Conservation (phyloP, 176 grass and related monocot species). For the Melocanna baccifera region DNA sequence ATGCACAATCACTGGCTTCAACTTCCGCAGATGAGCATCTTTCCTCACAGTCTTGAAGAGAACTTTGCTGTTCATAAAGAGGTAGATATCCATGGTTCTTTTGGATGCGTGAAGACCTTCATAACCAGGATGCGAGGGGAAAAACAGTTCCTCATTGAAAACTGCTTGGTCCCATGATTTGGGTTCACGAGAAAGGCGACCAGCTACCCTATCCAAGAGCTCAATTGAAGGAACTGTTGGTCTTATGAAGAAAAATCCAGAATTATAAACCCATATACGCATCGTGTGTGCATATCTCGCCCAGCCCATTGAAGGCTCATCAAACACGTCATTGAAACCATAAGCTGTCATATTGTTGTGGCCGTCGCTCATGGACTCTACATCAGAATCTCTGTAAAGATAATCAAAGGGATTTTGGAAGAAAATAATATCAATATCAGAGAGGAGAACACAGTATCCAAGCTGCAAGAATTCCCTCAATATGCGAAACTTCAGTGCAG, state of each 20-base stretch:
- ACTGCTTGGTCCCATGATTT: constrained; percentile 96
- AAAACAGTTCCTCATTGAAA: constrained; percentile 93
- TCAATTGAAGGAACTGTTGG: constrained; percentile 84
- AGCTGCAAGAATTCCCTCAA: constrained; percentile 96
- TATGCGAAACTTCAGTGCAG: constrained; percentile 85
- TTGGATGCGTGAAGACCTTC: constrained; percentile 85
- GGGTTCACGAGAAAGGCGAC: constrained; percentile 56
- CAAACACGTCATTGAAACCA: constrained; percentile 94
- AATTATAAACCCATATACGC: constrained; percentile 98
- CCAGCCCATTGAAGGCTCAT: constrained; percentile 94
- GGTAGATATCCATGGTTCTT: constrained; percentile 96
- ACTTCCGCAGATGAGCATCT: constrained; percentile 52
- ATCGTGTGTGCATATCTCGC: constrained; percentile 98
- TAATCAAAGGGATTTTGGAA: constrained; percentile 90
- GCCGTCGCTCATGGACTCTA: constrained; percentile 98
- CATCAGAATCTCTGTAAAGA: constrained; percentile 87
- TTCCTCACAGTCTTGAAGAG: constrained; percentile 97
- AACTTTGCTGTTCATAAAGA: constrained; percentile 99
- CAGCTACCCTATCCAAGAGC: constrained; percentile 90
- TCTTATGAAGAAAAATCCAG: constrained; percentile 96
- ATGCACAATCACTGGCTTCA: constrained; percentile 96
- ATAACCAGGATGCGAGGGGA: constrained; percentile 77
- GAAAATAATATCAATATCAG: constrained; percentile 93
- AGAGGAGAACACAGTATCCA: constrained; percentile 88
- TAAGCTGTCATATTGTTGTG: constrained; percentile 92